Percentiles rank a stretch among this genome's conserved stretches.
Conservation (phyloP, 345 rosid species). For the Salix udensis region DNA sequence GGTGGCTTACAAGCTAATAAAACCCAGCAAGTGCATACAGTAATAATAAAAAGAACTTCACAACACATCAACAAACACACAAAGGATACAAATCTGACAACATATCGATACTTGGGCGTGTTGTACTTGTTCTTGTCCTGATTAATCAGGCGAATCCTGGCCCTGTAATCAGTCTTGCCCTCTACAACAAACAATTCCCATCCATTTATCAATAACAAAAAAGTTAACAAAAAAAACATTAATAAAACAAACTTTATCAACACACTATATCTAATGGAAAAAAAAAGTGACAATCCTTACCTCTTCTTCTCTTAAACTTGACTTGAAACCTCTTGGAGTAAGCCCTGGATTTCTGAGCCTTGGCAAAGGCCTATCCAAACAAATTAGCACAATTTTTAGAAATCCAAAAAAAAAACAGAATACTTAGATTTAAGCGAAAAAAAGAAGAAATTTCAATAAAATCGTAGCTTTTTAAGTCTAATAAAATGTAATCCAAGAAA, state of each 20-base stretch:
- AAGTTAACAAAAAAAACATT: background rate
- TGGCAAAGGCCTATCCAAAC: constrained; percentile 40
- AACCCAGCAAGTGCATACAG: too few species aligned
- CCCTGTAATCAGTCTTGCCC: constrained; percentile 77
- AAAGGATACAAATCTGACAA: constrained; percentile 61
- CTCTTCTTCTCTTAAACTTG: constrained; percentile 71
- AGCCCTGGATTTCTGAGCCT: constrained; percentile 51
- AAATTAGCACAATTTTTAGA: background rate
- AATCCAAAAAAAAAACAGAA: background rate
- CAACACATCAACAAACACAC: background rate
- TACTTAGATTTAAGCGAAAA: background rate
- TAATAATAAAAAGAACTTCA: background rate
- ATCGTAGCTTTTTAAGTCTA: background rate
- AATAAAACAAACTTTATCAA: background rate
- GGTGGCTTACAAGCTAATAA: background rate
- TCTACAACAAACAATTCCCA: constrained; percentile 18
- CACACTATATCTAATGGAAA: background rate
- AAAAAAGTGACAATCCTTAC: constrained; percentile 22
- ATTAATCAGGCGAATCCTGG: constrained; percentile 66
- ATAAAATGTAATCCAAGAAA: background rate
- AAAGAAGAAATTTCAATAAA: background rate
- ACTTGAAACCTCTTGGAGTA: constrained; percentile 73
- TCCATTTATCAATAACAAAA: background rate
- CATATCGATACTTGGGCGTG: constrained; percentile 69
- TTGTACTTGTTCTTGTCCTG: constrained; percentile 80